Percentiles rank a stretch among this genome's conserved stretches.
Conservation (phyloP, 1,139 yeast genomes). For the Yamadazyma buinensis region DNA sequence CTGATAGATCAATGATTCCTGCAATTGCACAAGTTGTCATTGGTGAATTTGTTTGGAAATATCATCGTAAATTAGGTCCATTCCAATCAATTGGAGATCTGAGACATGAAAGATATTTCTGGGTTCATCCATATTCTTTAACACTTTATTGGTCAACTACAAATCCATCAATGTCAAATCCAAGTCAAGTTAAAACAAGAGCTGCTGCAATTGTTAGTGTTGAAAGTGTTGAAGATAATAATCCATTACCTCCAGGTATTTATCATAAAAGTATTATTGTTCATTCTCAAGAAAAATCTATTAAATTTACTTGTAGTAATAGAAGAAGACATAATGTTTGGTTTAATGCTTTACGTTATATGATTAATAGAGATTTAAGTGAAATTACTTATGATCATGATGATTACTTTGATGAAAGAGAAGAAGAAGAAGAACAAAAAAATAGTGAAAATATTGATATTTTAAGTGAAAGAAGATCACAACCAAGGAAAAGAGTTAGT, state of each 20-base stretch:
- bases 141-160: constrained; percentile 86
- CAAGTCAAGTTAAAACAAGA: constrained; percentile 61
- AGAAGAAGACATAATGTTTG: constrained; percentile 88
- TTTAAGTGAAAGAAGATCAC: constrained; percentile 26
- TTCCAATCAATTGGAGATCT: constrained; percentile 71
- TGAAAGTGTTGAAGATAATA: constrained; percentile 76
- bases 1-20: constrained; percentile 74
- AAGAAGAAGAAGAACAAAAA: constrained; percentile 11
- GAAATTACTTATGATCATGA: constrained; percentile 49
- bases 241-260: constrained; percentile 87
- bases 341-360: constrained; percentile 79
- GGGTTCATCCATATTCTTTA: constrained; percentile 94
- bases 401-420: constrained; percentile 17
- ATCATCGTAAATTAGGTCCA: constrained; percentile 75
- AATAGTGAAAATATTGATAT: constrained; percentile 10
- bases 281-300: constrained; percentile 61
- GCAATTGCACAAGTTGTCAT: constrained; percentile 89
- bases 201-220: constrained; percentile 82
- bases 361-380: constrained; percentile 66
- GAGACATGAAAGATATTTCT: constrained; percentile 89
- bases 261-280: constrained; percentile 82
- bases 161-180: constrained; percentile 75
- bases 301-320: constrained; percentile 84
- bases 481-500: constrained; percentile 26
- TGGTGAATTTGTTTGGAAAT: constrained; percentile 88